Conservation (phyloP, 257 asterid genomes). For the Parsonsia alboflavescens region DNA sequence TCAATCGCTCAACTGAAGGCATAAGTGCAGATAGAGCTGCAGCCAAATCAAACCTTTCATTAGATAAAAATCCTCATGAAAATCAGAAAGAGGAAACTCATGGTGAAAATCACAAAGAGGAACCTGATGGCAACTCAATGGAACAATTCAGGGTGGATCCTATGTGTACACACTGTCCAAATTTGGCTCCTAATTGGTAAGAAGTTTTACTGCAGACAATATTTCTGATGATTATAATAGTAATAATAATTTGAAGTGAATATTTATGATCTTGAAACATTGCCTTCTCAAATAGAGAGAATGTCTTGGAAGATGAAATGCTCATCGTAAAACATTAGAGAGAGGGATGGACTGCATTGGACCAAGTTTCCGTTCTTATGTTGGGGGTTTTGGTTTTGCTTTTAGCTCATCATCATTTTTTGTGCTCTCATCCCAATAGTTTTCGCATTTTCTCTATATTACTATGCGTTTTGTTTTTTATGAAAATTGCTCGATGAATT, state of each 20-base stretch:
- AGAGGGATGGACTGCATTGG: too few species aligned
- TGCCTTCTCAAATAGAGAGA: neutral
- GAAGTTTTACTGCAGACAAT: slow-evolving; percentile 13
- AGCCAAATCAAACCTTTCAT: slow-evolving; percentile 27
- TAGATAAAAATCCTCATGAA: slow-evolving; percentile 26
- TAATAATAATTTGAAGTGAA: neutral
- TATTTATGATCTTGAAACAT: slow-evolving; percentile 5
- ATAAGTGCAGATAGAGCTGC: slow-evolving; percentile 57
- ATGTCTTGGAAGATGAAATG: neutral
- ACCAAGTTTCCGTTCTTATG: neutral
- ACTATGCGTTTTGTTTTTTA: slow-evolving; percentile 4
- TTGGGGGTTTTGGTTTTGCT: neutral
- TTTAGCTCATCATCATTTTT: neutral
- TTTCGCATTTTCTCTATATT: too few species aligned
- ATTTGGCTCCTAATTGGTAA: slow-evolving; percentile 90
- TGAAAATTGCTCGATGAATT: neutral
- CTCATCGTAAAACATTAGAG: too few species aligned
- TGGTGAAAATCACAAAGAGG: slow-evolving; percentile 16
- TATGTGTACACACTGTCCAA: slow-evolving; percentile 91
- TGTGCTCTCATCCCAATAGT: neutral
- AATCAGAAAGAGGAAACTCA: slow-evolving; percentile 26
- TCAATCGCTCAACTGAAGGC: slow-evolving; percentile 41
- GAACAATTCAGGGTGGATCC: slow-evolving; percentile 68
- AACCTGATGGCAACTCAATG: slow-evolving; percentile 27
- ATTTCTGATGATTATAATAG: neutral